Base-by-base conservation (phyloP, 2,329 filamentous ascomycete genomes). In the Exophiala dermatitidis region DNA sequence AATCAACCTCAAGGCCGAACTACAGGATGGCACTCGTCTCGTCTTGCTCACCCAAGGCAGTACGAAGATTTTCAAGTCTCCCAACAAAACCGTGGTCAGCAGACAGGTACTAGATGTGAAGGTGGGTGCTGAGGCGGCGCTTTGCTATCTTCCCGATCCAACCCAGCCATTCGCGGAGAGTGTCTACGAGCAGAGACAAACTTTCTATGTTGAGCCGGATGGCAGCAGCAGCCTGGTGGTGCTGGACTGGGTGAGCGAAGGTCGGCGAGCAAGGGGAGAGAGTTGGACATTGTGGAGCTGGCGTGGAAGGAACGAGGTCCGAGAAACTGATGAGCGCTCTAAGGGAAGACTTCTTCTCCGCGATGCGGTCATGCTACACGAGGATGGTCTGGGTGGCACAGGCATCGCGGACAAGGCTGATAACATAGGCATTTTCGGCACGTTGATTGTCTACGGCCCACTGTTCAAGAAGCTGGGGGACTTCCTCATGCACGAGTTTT, bases 21-120 rank as follows among this genome's bases (percentile, higher is more conserved):
- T 95, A 45, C 79, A 81, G 7, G 62, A 76, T 2, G 71, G 73
- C 2, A 84, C 88, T 3, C 84, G 82, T 56, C 79, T 96, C 50
- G 72, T 80, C 5, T 82, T 75, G 32, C 72, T 73, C n/a, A 77
- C 75, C 0, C 80, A 83, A 74, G 91, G 91, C 48, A 89, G 90
- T 71, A 97, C 93, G 56, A 98, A 97, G 73, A 83, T 98, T 63
- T 97, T 95, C 79, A 95, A 93, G 67, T 86, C 89, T 69, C 80
- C 45, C n/a, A 37, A 52, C 8, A 51, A 51, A 33, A 50, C 52
- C 2, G 53, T 60, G 30, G 46, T 60, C 55, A 78, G 74, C 32
- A 65, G 69, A 33, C 78, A 81, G 63, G 66, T 66, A 6, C 72
- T 79, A 64, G 71, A 71, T 34, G 75, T 80, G 5, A 65, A 67